Evolutionary conservation across 768 basidiomycete species (phyloP), one percentile per base, ranked within the genome.

Genomic region (Mycena haematopus): DNA sequence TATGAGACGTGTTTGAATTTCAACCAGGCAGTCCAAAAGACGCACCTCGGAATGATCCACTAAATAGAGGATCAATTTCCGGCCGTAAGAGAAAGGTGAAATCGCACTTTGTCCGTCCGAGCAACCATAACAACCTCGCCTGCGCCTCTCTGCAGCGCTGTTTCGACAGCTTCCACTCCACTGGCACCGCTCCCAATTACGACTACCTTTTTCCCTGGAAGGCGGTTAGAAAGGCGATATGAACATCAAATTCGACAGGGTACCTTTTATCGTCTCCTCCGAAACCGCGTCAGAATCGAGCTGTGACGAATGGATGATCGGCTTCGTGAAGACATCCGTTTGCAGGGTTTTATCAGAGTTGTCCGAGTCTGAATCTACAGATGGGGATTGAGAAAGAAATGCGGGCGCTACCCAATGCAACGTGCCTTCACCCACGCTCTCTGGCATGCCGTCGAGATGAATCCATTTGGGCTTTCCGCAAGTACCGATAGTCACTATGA

Each of bases 181-280:
- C 74, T 84, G 0, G 87, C 86, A 0, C 86, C 86, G 42, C 83
- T 80, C 0, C 83, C 82, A 36, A 84, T 75, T 3, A 84, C 76
- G 14, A 80, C 77, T 2, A 84, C 76, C 22, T 69, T 75, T 69
- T 82, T 81, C 1, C 76, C 81, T 17, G 22, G 11, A 29, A 24
- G 1, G 6, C 1, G 1, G 1, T 49, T 33, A 36, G 15, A 24
- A 38, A 11, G 9, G 36, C 0, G 4, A 25, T 38, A 14, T 15
- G 3, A 45, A 36, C 17, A n/a, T 17, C 17, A 31, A 10, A 27
- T 2, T 1, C 27, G 6, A 51, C 42, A n/a, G n/a, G 35, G 46
- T 53, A 50, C 60, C 69, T 49, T 70, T 70, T n/a, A 66, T 68
- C 13, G 66, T 65, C 36, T 65, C 53, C 63, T 62, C 63, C 15